Conservation (phyloP, 164 flowering plant genomes). For the Magnolia kwangsiensis region DNA sequence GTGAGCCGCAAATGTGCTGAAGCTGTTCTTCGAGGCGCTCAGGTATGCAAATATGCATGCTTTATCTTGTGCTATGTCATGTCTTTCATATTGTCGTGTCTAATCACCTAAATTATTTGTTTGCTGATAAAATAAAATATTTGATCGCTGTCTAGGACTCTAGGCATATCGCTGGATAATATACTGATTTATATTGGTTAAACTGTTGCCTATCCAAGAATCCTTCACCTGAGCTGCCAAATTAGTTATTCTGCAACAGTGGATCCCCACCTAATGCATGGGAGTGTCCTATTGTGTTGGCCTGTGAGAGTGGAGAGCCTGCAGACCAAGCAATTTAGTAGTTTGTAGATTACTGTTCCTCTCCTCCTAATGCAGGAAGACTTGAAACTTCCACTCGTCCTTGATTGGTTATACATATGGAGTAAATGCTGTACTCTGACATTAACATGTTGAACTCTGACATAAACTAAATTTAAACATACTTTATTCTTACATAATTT, state of each 20-base stretch:
- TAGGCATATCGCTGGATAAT: too few relatives aligned
- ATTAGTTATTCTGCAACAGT: not conserved
- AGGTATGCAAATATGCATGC: conserved; percentile 36
- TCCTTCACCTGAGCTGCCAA: not conserved
- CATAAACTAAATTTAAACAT: too few relatives aligned
- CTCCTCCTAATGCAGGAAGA: not conserved
- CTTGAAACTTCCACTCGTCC: not conserved
- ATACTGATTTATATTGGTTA: too few relatives aligned
- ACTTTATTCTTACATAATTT: not conserved
- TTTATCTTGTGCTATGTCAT: not conserved
- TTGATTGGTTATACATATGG: not conserved
- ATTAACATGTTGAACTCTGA: not conserved
- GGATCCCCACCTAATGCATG: not conserved
- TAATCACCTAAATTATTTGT: not conserved
- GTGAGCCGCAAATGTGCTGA: conserved; percentile 99
- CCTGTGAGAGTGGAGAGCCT: not conserved
- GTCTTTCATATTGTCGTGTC: not conserved
- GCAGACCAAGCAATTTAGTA: not conserved
- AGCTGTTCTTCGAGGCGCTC: conserved; percentile 99
- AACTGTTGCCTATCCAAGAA: not conserved
- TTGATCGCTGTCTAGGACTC: too few relatives aligned
- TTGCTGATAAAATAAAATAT: not conserved
- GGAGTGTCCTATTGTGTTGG: not conserved
- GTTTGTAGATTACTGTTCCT: not conserved
- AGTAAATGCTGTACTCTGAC: not conserved